Conservation (phyloP, 2,329 filamentous ascomycete species). For the Camptophora hylomeconis region DNA sequence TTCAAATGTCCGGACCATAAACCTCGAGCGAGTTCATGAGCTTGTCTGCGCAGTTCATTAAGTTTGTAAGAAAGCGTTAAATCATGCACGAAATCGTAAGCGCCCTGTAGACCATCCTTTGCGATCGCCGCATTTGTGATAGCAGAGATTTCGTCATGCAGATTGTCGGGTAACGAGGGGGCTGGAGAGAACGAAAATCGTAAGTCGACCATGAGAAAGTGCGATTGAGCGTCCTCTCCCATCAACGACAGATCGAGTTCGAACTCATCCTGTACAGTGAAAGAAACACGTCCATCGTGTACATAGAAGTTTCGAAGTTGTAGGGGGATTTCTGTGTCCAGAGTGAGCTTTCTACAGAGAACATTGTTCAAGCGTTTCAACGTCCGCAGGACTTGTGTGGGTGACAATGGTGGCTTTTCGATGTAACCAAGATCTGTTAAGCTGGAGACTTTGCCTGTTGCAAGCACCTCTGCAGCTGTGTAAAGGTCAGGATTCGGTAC, state of each 20-base stretch:
- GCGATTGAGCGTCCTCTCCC: constrained; percentile 67
- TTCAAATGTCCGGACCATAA: constrained; percentile 68
- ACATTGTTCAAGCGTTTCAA: constrained; percentile 73
- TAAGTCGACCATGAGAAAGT: constrained; percentile 91
- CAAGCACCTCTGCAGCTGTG: constrained; percentile 74
- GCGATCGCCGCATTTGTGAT: constrained; percentile 60
- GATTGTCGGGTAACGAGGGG: constrained; percentile 47
- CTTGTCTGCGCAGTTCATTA: constrained; percentile 66
- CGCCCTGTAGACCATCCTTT: constrained; percentile 59
- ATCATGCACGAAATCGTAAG: constrained; percentile 78
- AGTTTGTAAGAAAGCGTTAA: constrained; percentile 85
- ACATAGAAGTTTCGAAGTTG: constrained; percentile 68
- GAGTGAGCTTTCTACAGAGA: constrained; percentile 67
- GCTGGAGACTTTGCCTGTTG: constrained; percentile 62
- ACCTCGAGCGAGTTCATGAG: constrained; percentile 51
- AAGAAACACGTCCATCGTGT: constrained; percentile 77
- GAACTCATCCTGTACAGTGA: constrained; percentile 70
- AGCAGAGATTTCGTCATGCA: constrained; percentile 55
- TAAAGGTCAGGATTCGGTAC: constrained; percentile 82
- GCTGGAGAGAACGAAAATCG: constrained; percentile 68
- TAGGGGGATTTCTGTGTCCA: constrained; percentile 71
- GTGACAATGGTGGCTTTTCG: constrained; percentile 55
- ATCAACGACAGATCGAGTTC: constrained; percentile 87
- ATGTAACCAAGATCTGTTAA: constrained; percentile 76
- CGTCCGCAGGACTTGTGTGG: constrained; percentile 59